These are phyloP conservation scores for Betula pendula DNA, from an alignment of 306 rosid genomes.

Conservation along the genomic window DNA sequence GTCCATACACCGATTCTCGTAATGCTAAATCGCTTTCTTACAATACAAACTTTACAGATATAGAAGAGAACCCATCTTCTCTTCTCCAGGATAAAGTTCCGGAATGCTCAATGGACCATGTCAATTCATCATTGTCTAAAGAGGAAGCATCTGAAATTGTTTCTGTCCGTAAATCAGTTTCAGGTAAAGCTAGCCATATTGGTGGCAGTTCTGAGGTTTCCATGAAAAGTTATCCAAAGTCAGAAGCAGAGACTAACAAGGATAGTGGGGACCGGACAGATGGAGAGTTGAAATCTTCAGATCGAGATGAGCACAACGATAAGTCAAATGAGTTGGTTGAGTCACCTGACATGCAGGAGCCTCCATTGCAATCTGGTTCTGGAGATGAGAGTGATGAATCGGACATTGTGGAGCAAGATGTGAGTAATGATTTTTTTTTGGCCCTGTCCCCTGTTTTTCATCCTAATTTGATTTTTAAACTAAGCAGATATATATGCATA, in stretches of 20 bases:
- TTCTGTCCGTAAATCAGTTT: conserved; percentile 39
- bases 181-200: conserved; percentile 26
- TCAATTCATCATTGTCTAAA: conserved; percentile 24
- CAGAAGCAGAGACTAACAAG: conserved; percentile 47
- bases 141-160: conserved; percentile 33
- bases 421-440: conserved; percentile 39
- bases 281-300: conserved; percentile 40
- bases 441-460: not conserved
- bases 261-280: conserved; percentile 34
- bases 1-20: conserved; percentile 20
- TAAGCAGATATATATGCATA: not conserved
- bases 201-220: conserved; percentile 39
- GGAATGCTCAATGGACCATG: conserved; percentile 21
- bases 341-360: conserved; percentile 45
- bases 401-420: conserved; percentile 86
- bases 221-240: conserved; percentile 31
- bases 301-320: conserved; percentile 35
- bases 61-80: conserved; percentile 23
- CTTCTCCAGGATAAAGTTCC: conserved; percentile 30
- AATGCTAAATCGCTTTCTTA: conserved; percentile 12
- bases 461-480: conserved; percentile 13
- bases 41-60: conserved; percentile 10
- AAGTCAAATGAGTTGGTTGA: conserved; percentile 45
- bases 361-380: conserved; percentile 45
- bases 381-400: conserved; percentile 82